Evolutionary conservation across 257 asterid genomes (phyloP), one percentile per base, ranked within the genome.

Genomic region (Lavandula angustifolia): DNA sequence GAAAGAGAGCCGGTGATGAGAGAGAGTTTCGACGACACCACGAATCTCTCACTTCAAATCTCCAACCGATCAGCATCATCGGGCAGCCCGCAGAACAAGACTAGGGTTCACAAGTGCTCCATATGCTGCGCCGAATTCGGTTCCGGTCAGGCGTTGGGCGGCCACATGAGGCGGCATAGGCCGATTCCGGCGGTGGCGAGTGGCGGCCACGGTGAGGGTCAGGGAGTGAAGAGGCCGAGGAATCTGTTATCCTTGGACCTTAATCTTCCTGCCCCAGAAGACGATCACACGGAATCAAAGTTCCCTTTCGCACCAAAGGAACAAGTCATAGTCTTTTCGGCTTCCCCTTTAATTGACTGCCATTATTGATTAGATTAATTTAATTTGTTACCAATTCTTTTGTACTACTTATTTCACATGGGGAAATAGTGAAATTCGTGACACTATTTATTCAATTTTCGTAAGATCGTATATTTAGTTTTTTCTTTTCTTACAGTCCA

Each of bases 101-200:
- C 76, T 42, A 80, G 88, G 87, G 86, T 81, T 60, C 98, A 92
- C 40, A 94, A 82, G 58, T 92, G 98, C 69, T 81, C 96, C 16
- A 79, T 89, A 7, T 92, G 98, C 53, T 89, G 98, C 0, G 94
- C 95, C 3, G 96, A 82, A 6, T 92, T 92, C 58, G 80, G 53
- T 12, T 92, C 96, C 4, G 98, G 98, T 1, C 98, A 92, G 75
- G 98, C 98, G 14, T 57, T 89, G 33, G 98, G 98, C 9, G 96
- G 98, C 12, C 98, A 92, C 75, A 92, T 92, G 98, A 80, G 98
- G 83, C 82, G 96, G 76, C 98, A 92, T 69, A 78, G 95, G 43
- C 87, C 98, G 35, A 66, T 82, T 12, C 81, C 81, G 35, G 38
- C 73, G 60, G 73, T 62, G 61, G 33, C 76, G 1, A 32, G 52